Evolutionary conservation across 78 protist species (phyloP), one percentile per base, ranked within the genome.

Genomic region (Speleostelium caveatum): DNA sequence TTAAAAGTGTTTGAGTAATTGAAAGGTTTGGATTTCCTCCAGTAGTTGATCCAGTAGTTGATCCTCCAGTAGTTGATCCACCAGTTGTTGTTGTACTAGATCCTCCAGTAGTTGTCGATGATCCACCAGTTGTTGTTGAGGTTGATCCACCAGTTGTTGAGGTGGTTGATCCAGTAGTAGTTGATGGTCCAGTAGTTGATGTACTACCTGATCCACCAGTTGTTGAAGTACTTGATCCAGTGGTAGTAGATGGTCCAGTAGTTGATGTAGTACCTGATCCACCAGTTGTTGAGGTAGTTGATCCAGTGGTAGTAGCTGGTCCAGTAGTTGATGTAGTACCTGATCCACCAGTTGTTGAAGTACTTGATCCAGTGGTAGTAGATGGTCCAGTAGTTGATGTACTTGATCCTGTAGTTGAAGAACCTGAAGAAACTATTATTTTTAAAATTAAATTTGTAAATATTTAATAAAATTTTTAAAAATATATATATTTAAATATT

Each of bases 31-130:
- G 7, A 19, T 4, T 16, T 28, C 66, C 42, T 16, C 39, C 22
- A 3, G 73, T 38, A 21, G 74, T 30, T 7, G 49, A 28, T 16
- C 61, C 21, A 0, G 73, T 62, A 2, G 68, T 51, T 6, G 86
- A 21, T 30, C 42, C 1, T 30, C 58, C 60, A 51, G 80, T 62
- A 28, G 77, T 19, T 19, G 92, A 1, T 10, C 59, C 55, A n/a
- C 75, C 51, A 3, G 77, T 71, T 19, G 79, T 55, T n/a, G 73
- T 16, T 28, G 93, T 72, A 6, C 73, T 6, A n/a, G 62, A 12
- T 3, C 61, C 16, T 6, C 67, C 58, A 59, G 85, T 75, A 22
- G 67, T 12, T 22, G 75, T n/a, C 17, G 58, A 39, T 12, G 93
- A 8, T 24, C 63, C 12, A 16, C 66, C 58, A 42, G 93, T 65